These are phyloP conservation scores for Arabis alpina DNA, from an alignment of 345 rosid genomes.

Conservation along the genomic window DNA sequence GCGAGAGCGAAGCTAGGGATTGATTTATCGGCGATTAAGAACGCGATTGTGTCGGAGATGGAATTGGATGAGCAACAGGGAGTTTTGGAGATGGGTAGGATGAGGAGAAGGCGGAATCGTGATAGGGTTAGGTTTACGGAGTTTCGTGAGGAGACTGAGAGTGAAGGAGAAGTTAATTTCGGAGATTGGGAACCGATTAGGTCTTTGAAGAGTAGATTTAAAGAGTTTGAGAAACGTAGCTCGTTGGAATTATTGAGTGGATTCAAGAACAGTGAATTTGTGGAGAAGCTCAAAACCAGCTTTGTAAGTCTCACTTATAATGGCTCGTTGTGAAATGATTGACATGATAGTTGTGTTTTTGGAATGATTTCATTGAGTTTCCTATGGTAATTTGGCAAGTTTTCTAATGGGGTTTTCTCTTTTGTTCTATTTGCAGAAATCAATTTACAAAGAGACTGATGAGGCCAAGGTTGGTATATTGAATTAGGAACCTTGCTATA, in stretches of 20 bases:
- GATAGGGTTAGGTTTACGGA: conserved; percentile 58
- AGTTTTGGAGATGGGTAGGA: conserved; percentile 52
- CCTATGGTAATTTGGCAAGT: neutral
- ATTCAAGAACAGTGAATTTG: conserved; percentile 70
- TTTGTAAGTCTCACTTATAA: conserved; percentile 55
- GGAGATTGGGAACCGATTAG: conserved; percentile 86
- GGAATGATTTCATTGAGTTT: conserved; percentile 6
- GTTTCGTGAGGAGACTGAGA: conserved; percentile 50
- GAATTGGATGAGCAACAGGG: conserved; percentile 48
- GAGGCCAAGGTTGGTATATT: conserved; percentile 71
- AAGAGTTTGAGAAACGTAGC: conserved; percentile 84
- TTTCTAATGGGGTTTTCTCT: conserved; percentile 31
- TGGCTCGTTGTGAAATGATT: conserved; percentile 14
- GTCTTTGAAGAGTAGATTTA: conserved; percentile 65
- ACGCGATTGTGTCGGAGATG: conserved; percentile 72
- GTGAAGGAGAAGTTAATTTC: conserved; percentile 49
- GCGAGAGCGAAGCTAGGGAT: conserved; percentile 68
- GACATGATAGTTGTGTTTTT: neutral
- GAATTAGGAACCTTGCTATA: conserved; percentile 12
- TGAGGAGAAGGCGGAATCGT: conserved; percentile 53
- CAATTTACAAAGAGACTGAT: conserved; percentile 76
- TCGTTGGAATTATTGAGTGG: conserved; percentile 68
- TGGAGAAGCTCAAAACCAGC: conserved; percentile 86
- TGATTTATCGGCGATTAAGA: conserved; percentile 80
- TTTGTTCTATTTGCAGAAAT: conserved; percentile 62